phyloP scores from a whole-genome alignment of 176 grass and related monocot genomes.

The Carex kokanica region DNA sequence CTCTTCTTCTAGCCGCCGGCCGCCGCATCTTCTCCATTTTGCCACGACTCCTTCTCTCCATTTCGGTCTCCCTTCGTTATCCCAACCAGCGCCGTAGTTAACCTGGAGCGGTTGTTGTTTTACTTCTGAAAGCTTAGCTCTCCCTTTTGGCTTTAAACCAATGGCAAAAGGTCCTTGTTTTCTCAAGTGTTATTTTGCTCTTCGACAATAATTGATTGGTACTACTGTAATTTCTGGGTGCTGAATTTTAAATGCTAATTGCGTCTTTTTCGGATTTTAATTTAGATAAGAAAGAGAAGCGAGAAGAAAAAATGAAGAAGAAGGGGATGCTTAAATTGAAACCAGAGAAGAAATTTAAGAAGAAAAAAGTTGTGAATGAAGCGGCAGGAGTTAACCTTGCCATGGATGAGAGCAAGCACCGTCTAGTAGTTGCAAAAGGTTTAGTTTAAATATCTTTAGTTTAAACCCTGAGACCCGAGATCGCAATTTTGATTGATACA shows the following conservation, averaged over 20 bases:
- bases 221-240: neutral
- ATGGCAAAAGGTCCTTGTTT: slow-evolving; percentile 23
- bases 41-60: neutral
- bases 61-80: neutral
- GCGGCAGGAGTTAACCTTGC: slow-evolving; percentile 13
- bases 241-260: neutral
- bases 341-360: slow-evolving; percentile 59
- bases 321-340: slow-evolving; percentile 54
- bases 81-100: neutral
- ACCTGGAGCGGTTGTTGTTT: neutral
- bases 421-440: slow-evolving; percentile 1
- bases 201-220: neutral
- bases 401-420: slow-evolving; percentile 9
- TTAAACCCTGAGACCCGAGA: neutral
- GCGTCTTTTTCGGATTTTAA: neutral
- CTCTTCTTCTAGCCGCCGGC: neutral
- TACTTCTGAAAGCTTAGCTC: neutral
- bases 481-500: neutral
- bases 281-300: slow-evolving; percentile 45
- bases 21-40: neutral
- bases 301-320: slow-evolving; percentile 37
- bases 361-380: slow-evolving; percentile 32
- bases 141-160: neutral
- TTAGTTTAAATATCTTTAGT: neutral
- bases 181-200: neutral